Evolutionary conservation across 129 eudicot species (phyloP).

Genomic region (Centaurea solstitialis): DNA sequence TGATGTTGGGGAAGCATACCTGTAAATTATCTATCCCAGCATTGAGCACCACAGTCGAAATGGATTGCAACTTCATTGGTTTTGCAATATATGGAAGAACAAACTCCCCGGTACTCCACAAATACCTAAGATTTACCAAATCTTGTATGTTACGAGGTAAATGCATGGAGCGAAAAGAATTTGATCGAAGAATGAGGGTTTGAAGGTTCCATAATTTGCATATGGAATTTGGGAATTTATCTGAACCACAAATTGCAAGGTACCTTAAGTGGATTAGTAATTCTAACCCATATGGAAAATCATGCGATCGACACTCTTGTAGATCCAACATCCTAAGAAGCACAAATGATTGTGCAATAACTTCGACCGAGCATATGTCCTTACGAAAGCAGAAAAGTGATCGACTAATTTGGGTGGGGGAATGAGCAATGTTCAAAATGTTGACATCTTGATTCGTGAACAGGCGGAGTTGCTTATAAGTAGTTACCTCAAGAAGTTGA

Average conservation of each 20-base stretch:
- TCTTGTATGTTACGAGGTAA: background rate
- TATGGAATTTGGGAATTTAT: background rate
- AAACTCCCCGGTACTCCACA: background rate
- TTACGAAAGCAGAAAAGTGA: too few relatives aligned
- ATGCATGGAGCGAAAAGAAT: too few relatives aligned
- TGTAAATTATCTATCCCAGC: too few relatives aligned
- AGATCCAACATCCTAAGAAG: background rate
- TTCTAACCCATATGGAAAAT: background rate
- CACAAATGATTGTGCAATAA: too few relatives aligned
- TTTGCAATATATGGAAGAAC: background rate
- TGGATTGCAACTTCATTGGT: background rate
- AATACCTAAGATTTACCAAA: background rate
- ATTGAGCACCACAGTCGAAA: background rate
- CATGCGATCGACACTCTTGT: background rate
- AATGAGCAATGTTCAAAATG: too few relatives aligned
- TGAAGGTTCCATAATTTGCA: background rate
- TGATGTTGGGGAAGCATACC: too few relatives aligned
- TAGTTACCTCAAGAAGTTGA: too few relatives aligned
- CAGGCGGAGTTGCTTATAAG: too few relatives aligned
- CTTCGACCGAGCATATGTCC: too few relatives aligned
- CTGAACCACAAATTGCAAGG: background rate
- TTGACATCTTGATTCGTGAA: too few relatives aligned
- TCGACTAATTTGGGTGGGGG: too few relatives aligned
- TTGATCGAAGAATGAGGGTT: background rate
- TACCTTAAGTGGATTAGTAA: background rate